A percentile compares a stretch with the other conserved stretches of the same genome.
Evolutionary conservation across 306 rosid species (phyloP).

Genomic region (Glycine soja): DNA sequence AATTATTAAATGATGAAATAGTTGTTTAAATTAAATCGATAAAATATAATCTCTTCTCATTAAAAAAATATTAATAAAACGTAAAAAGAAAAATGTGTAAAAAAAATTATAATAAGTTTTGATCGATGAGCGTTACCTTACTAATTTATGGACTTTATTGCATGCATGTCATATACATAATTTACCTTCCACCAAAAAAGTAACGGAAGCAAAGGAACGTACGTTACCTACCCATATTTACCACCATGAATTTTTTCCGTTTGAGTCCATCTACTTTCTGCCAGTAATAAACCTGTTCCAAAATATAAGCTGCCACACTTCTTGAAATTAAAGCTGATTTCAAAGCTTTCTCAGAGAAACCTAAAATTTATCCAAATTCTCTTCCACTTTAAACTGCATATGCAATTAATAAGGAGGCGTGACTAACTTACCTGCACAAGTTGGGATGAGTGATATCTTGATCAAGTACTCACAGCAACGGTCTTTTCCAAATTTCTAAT

Average conservation of each 20-base stretch:
- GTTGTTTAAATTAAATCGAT: no score
- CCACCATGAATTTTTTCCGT: not conserved
- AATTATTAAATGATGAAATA: no score
- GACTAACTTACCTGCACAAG: not conserved
- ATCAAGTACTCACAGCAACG: conserved; percentile 19
- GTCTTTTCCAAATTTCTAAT: conserved; percentile 9
- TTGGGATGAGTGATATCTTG: not conserved
- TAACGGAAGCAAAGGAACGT: not conserved
- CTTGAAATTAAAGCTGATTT: conserved; percentile 4
- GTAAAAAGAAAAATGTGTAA: no score
- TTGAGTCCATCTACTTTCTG: conserved; percentile 31
- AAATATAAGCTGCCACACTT: not conserved
- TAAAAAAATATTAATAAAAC: no score
- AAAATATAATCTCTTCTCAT: no score
- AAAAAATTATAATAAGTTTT: not conserved
- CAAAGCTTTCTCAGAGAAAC: not conserved
- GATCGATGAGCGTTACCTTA: no score
- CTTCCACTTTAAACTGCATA: not conserved
- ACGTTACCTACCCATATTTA: conserved; percentile 36
- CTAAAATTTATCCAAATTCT: not conserved
- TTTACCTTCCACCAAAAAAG: conserved; percentile 6
- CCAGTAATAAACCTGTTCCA: conserved; percentile 17
- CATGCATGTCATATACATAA: not conserved
- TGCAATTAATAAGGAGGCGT: not conserved
- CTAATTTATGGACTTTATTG: not conserved